These are phyloP conservation scores for Pseudogymnoascus sp. DNA, from an alignment of 2,329 filamentous ascomycete species.

Conservation along the genomic window DNA sequence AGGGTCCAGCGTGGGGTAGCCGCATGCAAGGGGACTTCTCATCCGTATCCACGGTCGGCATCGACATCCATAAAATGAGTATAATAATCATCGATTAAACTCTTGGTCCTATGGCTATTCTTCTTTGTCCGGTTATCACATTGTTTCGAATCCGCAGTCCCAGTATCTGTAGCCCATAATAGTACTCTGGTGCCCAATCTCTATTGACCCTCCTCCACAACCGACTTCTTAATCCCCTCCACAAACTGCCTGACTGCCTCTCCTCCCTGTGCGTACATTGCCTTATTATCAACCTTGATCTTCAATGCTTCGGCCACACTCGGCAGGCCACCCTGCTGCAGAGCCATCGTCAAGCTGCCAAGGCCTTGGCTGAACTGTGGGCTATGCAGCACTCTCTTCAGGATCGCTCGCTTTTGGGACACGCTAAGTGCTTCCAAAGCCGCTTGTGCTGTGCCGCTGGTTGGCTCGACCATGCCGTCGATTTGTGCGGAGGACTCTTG, in stretches of 20 bases:
- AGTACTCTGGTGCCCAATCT: neutral
- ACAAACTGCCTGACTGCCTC: conserved; percentile 89
- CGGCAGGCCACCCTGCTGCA: conserved; percentile 84
- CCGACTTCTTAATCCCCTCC: conserved; percentile 75
- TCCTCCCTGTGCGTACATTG: conserved; percentile 80
- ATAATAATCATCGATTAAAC: neutral
- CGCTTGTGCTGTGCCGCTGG: conserved; percentile 60
- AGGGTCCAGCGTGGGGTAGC: neutral
- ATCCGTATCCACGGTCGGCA: neutral
- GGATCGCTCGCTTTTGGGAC: conserved; percentile 70
- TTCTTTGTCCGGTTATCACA: neutral
- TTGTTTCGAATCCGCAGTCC: neutral
- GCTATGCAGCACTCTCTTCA: conserved; percentile 77
- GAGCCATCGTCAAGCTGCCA: conserved; percentile 75
- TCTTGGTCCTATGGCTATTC: neutral
- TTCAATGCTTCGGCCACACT: conserved; percentile 82
- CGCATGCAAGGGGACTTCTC: neutral
- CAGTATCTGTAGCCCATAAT: neutral
- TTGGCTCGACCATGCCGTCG: conserved; percentile 57
- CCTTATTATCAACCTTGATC: conserved; percentile 77
- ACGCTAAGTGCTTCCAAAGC: conserved; percentile 68
- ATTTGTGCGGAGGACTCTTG: conserved; percentile 58
- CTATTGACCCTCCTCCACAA: conserved; percentile 47
- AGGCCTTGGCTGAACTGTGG: conserved; percentile 89
- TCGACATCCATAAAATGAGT: neutral